Base-by-base conservation (phyloP, 805 yeast genomes). In the Hanseniaspora singularis region DNA sequence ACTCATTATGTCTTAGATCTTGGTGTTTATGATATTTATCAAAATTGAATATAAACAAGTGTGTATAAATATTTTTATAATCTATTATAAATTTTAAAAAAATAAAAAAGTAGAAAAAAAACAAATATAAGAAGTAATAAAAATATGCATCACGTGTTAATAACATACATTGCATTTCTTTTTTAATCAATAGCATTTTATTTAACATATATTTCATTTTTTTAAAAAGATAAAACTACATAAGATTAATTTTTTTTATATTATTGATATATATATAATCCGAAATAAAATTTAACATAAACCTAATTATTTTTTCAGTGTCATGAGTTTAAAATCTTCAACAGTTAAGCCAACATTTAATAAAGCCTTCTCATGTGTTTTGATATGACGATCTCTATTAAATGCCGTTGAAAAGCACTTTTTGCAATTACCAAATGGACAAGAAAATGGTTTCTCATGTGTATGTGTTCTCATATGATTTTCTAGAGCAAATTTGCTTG, bases 381-480 rank as follows among this genome's bases (percentile, higher is more conserved):
- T 41, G 14, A 41, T 37, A 20, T 41, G 46, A 20, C 46, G 33
- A 15, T 41, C 46, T 33, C 46, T 41, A 26, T 41, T 41, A 15
- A 41, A 41, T 8, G 46, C 46, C 1, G 46, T 41, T 15, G 39
- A 33, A 15, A 41, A 41, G 8, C 28, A 33, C n/a, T 41, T 41
- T 9, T 37, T 23, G 33, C 46, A 41, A 15, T 20, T 33, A 8
- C 18, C 24, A 28, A 33, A 41, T 11, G 26, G 24, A n/a, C 46
- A 41, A 3, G 18, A 19, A 22, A 41, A 41, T 5, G 46, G 46
- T 10, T 41, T 41, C 20, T 41, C 46, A 26, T 41, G 20, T 4
- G 46, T 41, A 19, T 41, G 46, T 9, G 46, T 41, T 33, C 46
- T 24, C 39, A 41, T 33, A 15, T 41, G 46, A 12, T 41, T 41